phyloP scores from a whole-genome alignment of 1,284 basidiomycete species.

The Ganoderma lucidum region DNA sequence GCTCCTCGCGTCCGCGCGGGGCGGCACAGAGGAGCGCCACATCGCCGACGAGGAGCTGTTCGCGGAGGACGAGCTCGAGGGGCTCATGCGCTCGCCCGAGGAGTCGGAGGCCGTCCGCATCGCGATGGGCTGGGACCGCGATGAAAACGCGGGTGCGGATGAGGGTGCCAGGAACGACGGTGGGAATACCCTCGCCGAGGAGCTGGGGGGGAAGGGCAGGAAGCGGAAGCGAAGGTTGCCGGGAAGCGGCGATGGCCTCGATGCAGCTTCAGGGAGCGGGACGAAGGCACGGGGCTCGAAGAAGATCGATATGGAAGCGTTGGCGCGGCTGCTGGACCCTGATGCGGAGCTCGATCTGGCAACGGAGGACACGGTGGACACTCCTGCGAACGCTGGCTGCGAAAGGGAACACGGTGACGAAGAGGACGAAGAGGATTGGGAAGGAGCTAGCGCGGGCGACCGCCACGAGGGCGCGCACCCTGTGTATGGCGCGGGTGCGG shows the following conservation, averaged over 20 bases:
- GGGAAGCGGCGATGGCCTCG: conserved; percentile 11
- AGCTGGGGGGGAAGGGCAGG: conserved; percentile 10
- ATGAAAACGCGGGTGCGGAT: neutral
- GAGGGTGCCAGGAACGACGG: conserved; percentile 7
- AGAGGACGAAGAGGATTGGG: conserved; percentile 19
- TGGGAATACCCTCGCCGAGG: neutral
- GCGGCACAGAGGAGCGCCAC: conserved; percentile 50
- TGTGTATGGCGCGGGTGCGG: conserved; percentile 14
- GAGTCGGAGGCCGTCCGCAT: conserved; percentile 46
- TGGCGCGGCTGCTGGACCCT: conserved; percentile 44
- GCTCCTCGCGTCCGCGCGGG: conserved; percentile 58
- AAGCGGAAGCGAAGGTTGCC: conserved; percentile 22
- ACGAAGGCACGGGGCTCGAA: conserved; percentile 36
- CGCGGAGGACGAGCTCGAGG: conserved; percentile 51
- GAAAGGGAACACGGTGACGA: conserved; percentile 22
- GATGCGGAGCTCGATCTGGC: conserved; percentile 18
- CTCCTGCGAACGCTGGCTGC: conserved; percentile 10
- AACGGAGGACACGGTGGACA: neutral
- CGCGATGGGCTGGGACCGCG: conserved; percentile 45
- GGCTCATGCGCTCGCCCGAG: conserved; percentile 45
- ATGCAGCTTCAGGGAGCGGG: neutral
- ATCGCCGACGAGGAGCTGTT: conserved; percentile 56
- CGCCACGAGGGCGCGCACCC: neutral
- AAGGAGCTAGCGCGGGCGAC: neutral
- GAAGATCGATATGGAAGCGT: conserved; percentile 48